Conservation (phyloP, 2,329 filamentous ascomycete species). For the Cladophialophora carrionii region DNA sequence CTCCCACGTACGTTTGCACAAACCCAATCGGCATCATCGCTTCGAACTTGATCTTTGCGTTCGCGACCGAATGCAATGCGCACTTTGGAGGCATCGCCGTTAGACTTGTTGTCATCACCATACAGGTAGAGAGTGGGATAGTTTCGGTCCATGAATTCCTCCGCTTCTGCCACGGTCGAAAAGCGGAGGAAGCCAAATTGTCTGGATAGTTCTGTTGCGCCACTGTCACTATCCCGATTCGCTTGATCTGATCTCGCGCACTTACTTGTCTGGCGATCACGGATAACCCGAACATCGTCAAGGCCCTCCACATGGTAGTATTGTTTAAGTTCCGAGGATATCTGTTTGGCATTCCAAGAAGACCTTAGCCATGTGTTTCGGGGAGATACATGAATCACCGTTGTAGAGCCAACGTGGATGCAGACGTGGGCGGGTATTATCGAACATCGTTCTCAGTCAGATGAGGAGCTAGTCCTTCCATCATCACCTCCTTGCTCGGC, state of each 20-base stretch:
- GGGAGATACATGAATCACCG: slow-evolving; percentile 27
- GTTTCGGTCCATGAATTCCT: slow-evolving; percentile 57
- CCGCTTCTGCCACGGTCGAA: slow-evolving; percentile 53
- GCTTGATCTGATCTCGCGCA: neutral
- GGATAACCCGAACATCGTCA: slow-evolving; percentile 62
- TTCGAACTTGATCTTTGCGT: slow-evolving; percentile 54
- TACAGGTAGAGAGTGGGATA: slow-evolving; percentile 57
- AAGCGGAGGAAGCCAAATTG: slow-evolving; percentile 63
- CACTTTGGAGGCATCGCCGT: slow-evolving; percentile 50
- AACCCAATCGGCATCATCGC: slow-evolving; percentile 60
- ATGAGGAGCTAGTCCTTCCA: slow-evolving; percentile 55
- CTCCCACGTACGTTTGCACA: slow-evolving; percentile 44
- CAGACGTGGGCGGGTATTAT: slow-evolving; percentile 42
- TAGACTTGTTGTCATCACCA: slow-evolving; percentile 44
- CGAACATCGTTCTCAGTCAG: slow-evolving; percentile 58
- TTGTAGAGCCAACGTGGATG: slow-evolving; percentile 25
- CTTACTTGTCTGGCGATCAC: slow-evolving; percentile 61
- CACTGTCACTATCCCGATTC: neutral
- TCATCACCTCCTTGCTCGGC: slow-evolving; percentile 55
- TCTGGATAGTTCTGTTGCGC: slow-evolving; percentile 55
- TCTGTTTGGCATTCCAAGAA: slow-evolving; percentile 50
- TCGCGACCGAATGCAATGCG: slow-evolving; percentile 60
- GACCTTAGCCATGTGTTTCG: slow-evolving; percentile 35
- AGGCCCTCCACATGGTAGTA: slow-evolving; percentile 57
- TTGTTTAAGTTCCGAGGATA: slow-evolving; percentile 58